A percentile compares a stretch with the other conserved stretches of the same genome.
phyloP scores from a whole-genome alignment of 768 basidiomycete species.

The Suillus paluster region DNA sequence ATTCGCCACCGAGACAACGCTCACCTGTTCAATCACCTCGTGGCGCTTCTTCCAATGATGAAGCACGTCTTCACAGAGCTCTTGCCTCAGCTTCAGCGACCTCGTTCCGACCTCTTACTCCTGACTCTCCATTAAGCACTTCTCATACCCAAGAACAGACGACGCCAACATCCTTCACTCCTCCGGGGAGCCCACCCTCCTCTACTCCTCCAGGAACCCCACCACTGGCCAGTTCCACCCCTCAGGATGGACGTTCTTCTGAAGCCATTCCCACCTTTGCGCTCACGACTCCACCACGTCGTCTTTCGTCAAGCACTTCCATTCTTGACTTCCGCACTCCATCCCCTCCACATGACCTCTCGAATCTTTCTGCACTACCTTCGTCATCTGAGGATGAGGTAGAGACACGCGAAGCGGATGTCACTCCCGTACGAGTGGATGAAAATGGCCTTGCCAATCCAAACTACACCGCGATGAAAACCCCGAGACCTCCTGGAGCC shows the following conservation, averaged over 20 bases:
- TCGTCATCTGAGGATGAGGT: slow-evolving; percentile 57
- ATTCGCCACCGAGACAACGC: slow-evolving; percentile 14
- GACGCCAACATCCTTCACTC: slow-evolving; percentile 22
- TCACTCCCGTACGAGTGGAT: slow-evolving; percentile 24
- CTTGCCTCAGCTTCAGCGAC: slow-evolving; percentile 25
- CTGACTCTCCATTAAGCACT: not conserved
- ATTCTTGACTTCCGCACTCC: slow-evolving; percentile 62
- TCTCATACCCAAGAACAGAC: not conserved
- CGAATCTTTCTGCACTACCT: slow-evolving; percentile 70
- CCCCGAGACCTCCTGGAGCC: slow-evolving; percentile 51
- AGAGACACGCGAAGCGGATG: slow-evolving; percentile 32
- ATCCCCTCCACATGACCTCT: slow-evolving; percentile 63
- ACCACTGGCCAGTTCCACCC: slow-evolving; percentile 11
- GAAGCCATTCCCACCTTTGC: slow-evolving; percentile 20
- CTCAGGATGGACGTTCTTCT: slow-evolving; percentile 12
- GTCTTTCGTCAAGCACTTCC: slow-evolving; percentile 43
- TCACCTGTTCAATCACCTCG: slow-evolving; percentile 19
- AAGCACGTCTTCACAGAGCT: slow-evolving; percentile 21
- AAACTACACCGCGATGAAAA: slow-evolving; percentile 43
- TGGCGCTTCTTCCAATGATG: slow-evolving; percentile 12
- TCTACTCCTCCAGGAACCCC: slow-evolving; percentile 13
- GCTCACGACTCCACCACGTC: slow-evolving; percentile 54
- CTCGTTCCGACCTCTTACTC: slow-evolving; percentile 15
- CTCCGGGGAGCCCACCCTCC: slow-evolving; percentile 28
- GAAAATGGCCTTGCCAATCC: slow-evolving; percentile 18